phyloP scores from a whole-genome alignment of 208 protist species.

The Crithidia fasciculata region DNA sequence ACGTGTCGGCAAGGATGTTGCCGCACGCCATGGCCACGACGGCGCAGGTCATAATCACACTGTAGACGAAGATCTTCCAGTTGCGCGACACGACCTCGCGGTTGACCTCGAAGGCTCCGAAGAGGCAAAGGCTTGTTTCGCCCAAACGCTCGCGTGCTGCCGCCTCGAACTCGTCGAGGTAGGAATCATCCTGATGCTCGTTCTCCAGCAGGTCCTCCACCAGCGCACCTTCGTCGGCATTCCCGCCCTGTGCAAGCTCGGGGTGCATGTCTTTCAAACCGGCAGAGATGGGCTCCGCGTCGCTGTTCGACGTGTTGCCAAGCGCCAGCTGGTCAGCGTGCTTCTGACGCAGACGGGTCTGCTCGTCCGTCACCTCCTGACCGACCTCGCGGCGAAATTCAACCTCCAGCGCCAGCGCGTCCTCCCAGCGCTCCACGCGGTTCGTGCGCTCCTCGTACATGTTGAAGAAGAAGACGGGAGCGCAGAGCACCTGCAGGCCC shows the following conservation, averaged over 20 bases:
- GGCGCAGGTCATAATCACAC: slow-evolving; percentile 39
- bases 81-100: slow-evolving; percentile 47
- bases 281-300: background rate
- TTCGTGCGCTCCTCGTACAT: slow-evolving; percentile 67
- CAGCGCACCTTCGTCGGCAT: background rate
- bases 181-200: background rate
- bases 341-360: background rate
- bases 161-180: slow-evolving; percentile 2
- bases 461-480: slow-evolving; percentile 66
- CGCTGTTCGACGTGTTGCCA: background rate
- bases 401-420: slow-evolving; percentile 30
- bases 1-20: slow-evolving; percentile 34
- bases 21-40: slow-evolving; percentile 41
- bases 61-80: slow-evolving; percentile 43
- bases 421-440: slow-evolving; percentile 49
- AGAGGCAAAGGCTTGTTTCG: slow-evolving; percentile 27
- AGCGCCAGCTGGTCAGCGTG: background rate
- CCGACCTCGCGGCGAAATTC: slow-evolving; percentile 31
- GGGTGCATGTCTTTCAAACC: background rate
- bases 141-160: slow-evolving; percentile 6
- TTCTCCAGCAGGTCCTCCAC: slow-evolving; percentile 5
- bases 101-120: slow-evolving; percentile 63
- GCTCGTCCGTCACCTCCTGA: slow-evolving; percentile 12
- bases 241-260: background rate
- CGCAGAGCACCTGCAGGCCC: slow-evolving; percentile 47